phyloP scores from a whole-genome alignment of 176 grass and related monocot species.

The Oryza glaberrima region DNA sequence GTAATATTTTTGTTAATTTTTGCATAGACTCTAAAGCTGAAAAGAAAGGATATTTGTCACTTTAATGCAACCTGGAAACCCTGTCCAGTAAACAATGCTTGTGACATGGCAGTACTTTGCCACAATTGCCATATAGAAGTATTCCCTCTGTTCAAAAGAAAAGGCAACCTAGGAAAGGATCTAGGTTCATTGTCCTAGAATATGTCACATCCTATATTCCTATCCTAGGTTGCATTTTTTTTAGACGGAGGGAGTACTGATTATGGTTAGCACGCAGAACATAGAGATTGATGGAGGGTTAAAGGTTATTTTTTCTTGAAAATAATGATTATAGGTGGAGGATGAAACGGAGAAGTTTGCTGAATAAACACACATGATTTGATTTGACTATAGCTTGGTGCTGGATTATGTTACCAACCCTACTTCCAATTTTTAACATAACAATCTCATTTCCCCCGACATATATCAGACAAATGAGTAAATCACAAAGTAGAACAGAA shows the following conservation, averaged over 20 bases:
- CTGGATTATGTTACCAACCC: neutral
- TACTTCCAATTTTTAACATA: neutral
- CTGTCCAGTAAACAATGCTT: neutral
- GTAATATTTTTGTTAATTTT: conserved; percentile 42
- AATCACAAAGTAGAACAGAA: neutral
- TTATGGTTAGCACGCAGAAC: neutral
- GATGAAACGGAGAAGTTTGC: neutral
- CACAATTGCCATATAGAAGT: neutral
- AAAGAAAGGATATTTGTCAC: neutral
- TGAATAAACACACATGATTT: neutral
- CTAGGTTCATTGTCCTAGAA: too few relatives aligned
- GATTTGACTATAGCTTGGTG: neutral
- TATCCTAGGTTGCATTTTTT: too few relatives aligned
- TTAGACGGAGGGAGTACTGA: neutral
- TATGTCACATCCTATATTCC: too few relatives aligned
- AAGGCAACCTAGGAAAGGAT: too few relatives aligned
- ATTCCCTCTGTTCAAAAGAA: too few relatives aligned
- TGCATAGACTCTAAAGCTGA: neutral
- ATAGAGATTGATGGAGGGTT: neutral
- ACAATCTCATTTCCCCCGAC: neutral
- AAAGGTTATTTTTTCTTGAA: neutral
- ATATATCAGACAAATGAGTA: neutral
- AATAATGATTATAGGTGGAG: neutral
- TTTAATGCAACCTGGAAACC: conserved; percentile 9
- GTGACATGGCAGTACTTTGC: neutral